Percentiles rank a stretch among this genome's conserved stretches.
These are phyloP conservation scores for Solanum commersonii DNA, from an alignment of 257 asterid genomes.

Conservation along the genomic window DNA sequence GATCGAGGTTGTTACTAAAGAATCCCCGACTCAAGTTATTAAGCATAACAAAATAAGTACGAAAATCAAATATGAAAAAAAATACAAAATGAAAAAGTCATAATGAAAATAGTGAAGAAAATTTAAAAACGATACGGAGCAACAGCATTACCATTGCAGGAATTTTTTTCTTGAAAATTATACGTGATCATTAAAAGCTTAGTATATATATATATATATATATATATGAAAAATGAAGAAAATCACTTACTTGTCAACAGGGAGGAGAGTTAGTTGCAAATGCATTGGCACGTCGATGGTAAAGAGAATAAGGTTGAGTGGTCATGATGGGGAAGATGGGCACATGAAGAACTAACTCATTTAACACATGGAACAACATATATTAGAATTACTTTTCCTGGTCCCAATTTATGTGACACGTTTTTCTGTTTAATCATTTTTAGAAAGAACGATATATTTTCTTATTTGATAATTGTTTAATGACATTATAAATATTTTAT, in stretches of 20 bases:
- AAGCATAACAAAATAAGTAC: background rate
- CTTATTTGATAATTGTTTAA: background rate
- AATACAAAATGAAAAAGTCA: background rate
- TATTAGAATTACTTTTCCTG: background rate
- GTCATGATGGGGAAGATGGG: constrained; percentile 41
- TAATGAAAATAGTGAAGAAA: background rate
- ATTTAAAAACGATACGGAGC: background rate
- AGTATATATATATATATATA: too few species aligned
- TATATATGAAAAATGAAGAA: background rate
- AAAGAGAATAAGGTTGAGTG: constrained; percentile 7
- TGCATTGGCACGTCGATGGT: background rate
- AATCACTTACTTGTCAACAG: background rate
- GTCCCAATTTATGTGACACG: background rate
- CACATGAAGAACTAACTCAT: constrained; percentile 40
- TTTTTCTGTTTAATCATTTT: background rate
- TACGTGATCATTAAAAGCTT: background rate
- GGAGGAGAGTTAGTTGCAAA: background rate
- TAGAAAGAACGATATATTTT: background rate
- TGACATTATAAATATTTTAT: background rate
- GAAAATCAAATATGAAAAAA: background rate
- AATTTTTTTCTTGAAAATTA: background rate
- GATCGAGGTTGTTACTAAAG: background rate
- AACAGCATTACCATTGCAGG: background rate
- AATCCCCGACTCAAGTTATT: background rate
- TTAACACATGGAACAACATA: background rate